Percentiles rank a stretch among this genome's conserved stretches.
These are phyloP conservation scores for Chlamydomonas schloesseri DNA, from an alignment of 139 green algal genomes.

Conservation along the genomic window DNA sequence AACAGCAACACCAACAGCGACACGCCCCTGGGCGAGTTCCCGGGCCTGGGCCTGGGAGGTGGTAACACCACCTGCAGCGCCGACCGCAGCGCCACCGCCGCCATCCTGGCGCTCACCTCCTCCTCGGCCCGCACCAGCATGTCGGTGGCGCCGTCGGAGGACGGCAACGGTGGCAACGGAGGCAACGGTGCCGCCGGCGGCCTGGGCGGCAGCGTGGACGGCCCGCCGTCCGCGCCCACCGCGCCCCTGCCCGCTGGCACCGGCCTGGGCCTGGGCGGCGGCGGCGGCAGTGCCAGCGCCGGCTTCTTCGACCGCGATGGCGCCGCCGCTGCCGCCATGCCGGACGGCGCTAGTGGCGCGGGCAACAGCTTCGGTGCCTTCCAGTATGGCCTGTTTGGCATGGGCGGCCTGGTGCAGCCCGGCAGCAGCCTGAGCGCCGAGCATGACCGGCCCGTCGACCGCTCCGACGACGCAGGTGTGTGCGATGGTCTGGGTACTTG, in stretches of 20 bases:
- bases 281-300: too few relatives aligned
- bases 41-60: not conserved
- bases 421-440: not conserved
- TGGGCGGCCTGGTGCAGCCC: not conserved
- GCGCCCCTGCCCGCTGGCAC: not conserved
- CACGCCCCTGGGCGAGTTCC: not conserved
- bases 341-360: not conserved
- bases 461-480: not conserved
- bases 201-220: not conserved
- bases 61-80: not conserved
- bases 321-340: not conserved
- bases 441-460: not conserved
- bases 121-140: conserved; percentile 3
- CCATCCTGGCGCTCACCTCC: not conserved
- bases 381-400: not conserved
- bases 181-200: too few relatives aligned
- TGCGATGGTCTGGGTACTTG: not conserved
- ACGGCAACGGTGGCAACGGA: conserved; percentile 4
- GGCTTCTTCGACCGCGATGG: not conserved
- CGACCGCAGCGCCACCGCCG: conserved; percentile 16
- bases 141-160: conserved; percentile 28
- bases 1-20: not conserved
- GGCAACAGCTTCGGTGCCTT: conserved; percentile 21
- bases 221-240: not conserved
- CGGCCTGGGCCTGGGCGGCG: not conserved